Base-by-base conservation (phyloP, 345 rosid species). In the Lenwebbia sp. region DNA sequence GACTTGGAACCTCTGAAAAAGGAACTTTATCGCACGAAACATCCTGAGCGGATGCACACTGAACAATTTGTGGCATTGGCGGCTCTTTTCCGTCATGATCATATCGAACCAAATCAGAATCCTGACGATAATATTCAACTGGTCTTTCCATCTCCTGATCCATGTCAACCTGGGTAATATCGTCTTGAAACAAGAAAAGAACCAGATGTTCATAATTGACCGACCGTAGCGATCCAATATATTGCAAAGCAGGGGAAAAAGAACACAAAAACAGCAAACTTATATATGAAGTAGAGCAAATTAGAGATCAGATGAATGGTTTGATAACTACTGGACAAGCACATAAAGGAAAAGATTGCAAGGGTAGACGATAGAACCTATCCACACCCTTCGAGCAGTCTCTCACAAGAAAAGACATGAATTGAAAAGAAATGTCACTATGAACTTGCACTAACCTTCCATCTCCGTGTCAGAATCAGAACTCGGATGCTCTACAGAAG, bases 391-490 rank as follows among this genome's bases (percentile, higher is more conserved):
- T 54, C 14, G 13, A 83, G 57, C 57, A 54, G 84, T 54, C 44
- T 51, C 57, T 83, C 44, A 52, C 41, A 83, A 50, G 57, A 50
- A 83, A 52, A 83, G 4, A 44, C 58, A 40, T 10, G 40, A 85
- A 33, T 13, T 30, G 47, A 50, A 85, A 62, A 28, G 5, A 74
- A 65, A 30, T 21, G 40, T 65, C 49, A 53, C 85, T 47, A 86
- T 70, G 47, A 70, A 70, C 83, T 84, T 85, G 58, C 54, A 90
- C 89, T 52, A 88, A 95, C 97, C 98, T 95, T 94, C 98, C 98
- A 95, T 95, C 89, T 95, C 98, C 94, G 92, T 93, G 91, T 95
- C 97, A 83, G 96, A 94, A 90, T 93, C 94, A 82, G 87, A 83
- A 88, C 86, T 87, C 9, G 87, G 88, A 83, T 88, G 84, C 50